A percentile compares a stretch with the other conserved stretches of the same genome.
Conservation (phyloP, 352 stramenopile genomes). For the Phytophthora ohioensis region DNA sequence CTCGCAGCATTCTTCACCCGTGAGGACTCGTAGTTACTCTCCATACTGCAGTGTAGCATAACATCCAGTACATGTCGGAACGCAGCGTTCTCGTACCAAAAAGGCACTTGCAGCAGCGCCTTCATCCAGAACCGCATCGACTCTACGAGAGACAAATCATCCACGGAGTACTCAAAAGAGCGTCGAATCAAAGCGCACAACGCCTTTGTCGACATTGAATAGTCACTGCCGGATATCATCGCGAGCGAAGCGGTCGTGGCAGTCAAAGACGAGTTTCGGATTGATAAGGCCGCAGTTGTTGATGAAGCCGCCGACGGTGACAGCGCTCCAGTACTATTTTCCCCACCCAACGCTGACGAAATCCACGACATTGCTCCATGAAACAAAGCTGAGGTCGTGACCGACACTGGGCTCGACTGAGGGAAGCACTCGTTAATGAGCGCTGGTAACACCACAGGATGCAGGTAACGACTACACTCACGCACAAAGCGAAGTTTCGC, state of each 20-base stretch:
- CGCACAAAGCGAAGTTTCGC: conserved; percentile 79
- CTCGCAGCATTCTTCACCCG: background rate
- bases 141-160: conserved; percentile 45
- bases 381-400: conserved; percentile 65
- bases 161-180: conserved; percentile 67
- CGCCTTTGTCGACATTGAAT: conserved; percentile 59
- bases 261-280: conserved; percentile 63
- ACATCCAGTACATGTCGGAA: conserved; percentile 76
- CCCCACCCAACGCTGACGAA: conserved; percentile 57
- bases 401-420: conserved; percentile 50
- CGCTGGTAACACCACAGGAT: conserved; percentile 68
- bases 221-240: conserved; percentile 51
- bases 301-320: conserved; percentile 48
- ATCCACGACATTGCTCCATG: conserved; percentile 71
- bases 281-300: conserved; percentile 52
- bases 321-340: conserved; percentile 39
- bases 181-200: conserved; percentile 65
- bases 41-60: conserved; percentile 76
- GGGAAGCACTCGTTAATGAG: conserved; percentile 72
- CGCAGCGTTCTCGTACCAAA: conserved; percentile 80
- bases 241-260: conserved; percentile 59
- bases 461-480: conserved; percentile 74
- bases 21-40: conserved; percentile 29
- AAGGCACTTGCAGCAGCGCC: conserved; percentile 72
- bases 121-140: conserved; percentile 71